These are phyloP conservation scores for Trichoderma sp. DNA, from an alignment of 2,329 filamentous ascomycete species.

Conservation along the genomic window DNA sequence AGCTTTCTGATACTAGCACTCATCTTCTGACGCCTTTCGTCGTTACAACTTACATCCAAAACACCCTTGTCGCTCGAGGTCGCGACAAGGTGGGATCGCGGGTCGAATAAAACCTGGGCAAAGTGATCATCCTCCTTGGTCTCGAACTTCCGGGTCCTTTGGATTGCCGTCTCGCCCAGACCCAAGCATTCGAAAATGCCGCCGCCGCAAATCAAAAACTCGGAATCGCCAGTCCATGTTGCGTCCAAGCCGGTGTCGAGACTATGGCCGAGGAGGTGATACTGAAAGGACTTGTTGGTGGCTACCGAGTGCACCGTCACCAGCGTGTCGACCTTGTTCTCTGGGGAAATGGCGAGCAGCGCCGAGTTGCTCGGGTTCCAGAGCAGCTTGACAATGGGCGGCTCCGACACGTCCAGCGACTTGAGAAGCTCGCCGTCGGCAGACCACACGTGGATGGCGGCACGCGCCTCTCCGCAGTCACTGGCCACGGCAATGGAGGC, in stretches of 20 bases:
- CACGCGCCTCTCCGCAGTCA: conserved; percentile 46
- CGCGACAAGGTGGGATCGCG: conserved; percentile 50
- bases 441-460: conserved; percentile 56
- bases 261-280: conserved; percentile 49
- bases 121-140: conserved; percentile 53
- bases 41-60: conserved; percentile 52
- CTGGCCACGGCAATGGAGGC: conserved; percentile 55
- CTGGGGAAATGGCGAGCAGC: conserved; percentile 57
- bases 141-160: conserved; percentile 47
- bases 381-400: conserved; percentile 59
- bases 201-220: conserved; percentile 59
- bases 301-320: conserved; percentile 53
- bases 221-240: conserved; percentile 55
- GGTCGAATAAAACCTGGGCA: conserved; percentile 55
- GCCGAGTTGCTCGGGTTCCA: conserved; percentile 57
- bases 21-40: not conserved
- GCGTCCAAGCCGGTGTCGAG: conserved; percentile 54
- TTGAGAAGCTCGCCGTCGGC: conserved; percentile 51
- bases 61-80: conserved; percentile 59
- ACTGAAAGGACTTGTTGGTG: conserved; percentile 44
- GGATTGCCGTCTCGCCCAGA: conserved; percentile 46
- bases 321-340: conserved; percentile 48
- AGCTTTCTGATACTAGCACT: not conserved
- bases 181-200: conserved; percentile 49
- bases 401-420: conserved; percentile 54